phyloP scores from a whole-genome alignment of 2,329 filamentous ascomycete genomes.

The Simplicillium aogashimaense region DNA sequence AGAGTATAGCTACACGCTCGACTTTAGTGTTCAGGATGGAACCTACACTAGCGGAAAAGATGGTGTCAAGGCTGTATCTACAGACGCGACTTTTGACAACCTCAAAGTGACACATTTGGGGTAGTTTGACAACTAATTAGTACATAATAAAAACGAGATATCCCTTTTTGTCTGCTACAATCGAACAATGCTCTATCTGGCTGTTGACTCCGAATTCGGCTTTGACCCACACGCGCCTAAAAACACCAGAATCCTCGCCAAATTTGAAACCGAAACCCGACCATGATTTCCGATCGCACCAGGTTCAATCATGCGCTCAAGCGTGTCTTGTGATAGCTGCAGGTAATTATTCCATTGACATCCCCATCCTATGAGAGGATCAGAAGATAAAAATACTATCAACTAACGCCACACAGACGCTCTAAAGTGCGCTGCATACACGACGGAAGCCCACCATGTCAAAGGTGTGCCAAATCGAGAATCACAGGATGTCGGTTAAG shows the following conservation, averaged over 20 bases:
- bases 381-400: neutral
- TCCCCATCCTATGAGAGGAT: neutral
- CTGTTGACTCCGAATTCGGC: neutral
- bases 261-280: constrained; percentile 5
- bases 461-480: constrained; percentile 17
- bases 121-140: neutral
- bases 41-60: constrained; percentile 3
- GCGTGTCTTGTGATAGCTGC: constrained; percentile 22
- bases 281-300: neutral
- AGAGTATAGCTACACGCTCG: neutral
- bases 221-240: constrained; percentile 1
- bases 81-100: constrained; percentile 6
- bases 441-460: constrained; percentile 24
- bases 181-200: too few relatives aligned
- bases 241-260: neutral
- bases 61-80: constrained; percentile 4
- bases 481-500: constrained; percentile 16
- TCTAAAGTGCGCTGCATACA: constrained; percentile 11
- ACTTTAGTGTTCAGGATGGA: constrained; percentile 4
- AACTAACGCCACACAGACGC: constrained; percentile 10
- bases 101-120: constrained; percentile 1
- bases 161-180: neutral
- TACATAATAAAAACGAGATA: neutral
- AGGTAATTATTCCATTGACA: constrained; percentile 12
- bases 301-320: constrained; percentile 17